A percentile compares a stretch with the other conserved stretches of the same genome.
phyloP scores from a whole-genome alignment of 2,329 filamentous ascomycete genomes.

The Hypocreales sp. region DNA sequence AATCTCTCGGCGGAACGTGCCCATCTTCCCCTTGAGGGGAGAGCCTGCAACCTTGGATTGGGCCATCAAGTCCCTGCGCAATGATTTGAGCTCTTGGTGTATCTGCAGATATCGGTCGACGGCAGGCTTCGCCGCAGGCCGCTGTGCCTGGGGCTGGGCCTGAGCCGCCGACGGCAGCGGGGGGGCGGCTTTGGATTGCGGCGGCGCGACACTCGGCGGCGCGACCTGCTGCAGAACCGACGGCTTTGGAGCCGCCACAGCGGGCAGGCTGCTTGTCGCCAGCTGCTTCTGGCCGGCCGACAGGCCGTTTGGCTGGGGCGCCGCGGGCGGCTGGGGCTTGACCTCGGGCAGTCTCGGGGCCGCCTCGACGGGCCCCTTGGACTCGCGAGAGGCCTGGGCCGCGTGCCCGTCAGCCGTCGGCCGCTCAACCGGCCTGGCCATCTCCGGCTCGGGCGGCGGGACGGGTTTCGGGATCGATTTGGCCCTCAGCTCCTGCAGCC shows the following conservation, averaged over 20 bases:
- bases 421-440: conserved; percentile 7
- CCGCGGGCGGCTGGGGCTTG: neutral
- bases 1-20: conserved; percentile 57
- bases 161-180: conserved; percentile 1
- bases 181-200: neutral
- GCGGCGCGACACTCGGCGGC: neutral
- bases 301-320: conserved; percentile 6
- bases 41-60: conserved; percentile 31
- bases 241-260: too few relatives aligned
- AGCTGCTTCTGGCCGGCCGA: conserved; percentile 5
- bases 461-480: conserved; percentile 28
- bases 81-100: conserved; percentile 51
- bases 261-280: neutral
- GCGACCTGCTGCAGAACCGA: neutral
- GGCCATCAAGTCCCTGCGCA: conserved; percentile 46
- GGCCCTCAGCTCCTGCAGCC: conserved; percentile 29
- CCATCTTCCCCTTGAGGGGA: conserved; percentile 47
- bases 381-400: conserved; percentile 2
- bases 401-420: conserved; percentile 3
- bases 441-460: conserved; percentile 18
- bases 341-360: too few relatives aligned
- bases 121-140: conserved; percentile 2
- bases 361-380: too few relatives aligned
- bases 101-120: conserved; percentile 38
- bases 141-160: conserved; percentile 1